Evolutionary conservation across 2,329 filamentous ascomycete genomes (phyloP).

Genomic region (Aphanocladium album): DNA sequence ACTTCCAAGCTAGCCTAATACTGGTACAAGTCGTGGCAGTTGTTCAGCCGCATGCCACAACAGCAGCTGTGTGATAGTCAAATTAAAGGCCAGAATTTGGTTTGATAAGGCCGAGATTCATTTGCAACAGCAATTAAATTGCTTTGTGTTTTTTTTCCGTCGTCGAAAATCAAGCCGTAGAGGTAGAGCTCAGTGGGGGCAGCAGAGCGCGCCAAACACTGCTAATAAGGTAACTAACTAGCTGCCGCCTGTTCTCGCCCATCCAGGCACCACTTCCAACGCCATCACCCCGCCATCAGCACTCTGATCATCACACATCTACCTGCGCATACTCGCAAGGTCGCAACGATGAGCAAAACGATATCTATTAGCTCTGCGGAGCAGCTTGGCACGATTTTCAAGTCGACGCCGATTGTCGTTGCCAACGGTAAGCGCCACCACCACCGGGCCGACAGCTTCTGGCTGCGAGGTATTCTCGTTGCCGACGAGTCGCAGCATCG

Average conservation of each 20-base stretch:
- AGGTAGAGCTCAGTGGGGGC: not conserved
- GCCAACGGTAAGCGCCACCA: conserved; percentile 70
- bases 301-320: not conserved
- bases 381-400: conserved; percentile 65
- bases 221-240: too few species aligned
- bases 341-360: conserved; percentile 19
- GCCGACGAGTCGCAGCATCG: conserved; percentile 3
- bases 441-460: conserved; percentile 9
- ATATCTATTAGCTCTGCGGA: conserved; percentile 41
- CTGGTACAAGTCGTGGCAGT: not conserved
- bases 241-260: not conserved
- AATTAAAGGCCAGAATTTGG: not conserved
- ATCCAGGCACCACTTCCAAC: conserved; percentile 1
- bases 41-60: not conserved
- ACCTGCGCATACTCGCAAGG: not conserved
- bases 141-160: too few species aligned
- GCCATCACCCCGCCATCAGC: conserved; percentile 5
- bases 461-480: conserved; percentile 16
- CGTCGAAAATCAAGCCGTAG: too few species aligned
- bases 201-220: too few species aligned
- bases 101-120: too few species aligned
- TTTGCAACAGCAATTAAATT: too few species aligned
- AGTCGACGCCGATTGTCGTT: conserved; percentile 72
- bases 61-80: not conserved
- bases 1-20: not conserved